phyloP scores from a whole-genome alignment of 768 basidiomycete genomes.

The Chalciporus chontae region DNA sequence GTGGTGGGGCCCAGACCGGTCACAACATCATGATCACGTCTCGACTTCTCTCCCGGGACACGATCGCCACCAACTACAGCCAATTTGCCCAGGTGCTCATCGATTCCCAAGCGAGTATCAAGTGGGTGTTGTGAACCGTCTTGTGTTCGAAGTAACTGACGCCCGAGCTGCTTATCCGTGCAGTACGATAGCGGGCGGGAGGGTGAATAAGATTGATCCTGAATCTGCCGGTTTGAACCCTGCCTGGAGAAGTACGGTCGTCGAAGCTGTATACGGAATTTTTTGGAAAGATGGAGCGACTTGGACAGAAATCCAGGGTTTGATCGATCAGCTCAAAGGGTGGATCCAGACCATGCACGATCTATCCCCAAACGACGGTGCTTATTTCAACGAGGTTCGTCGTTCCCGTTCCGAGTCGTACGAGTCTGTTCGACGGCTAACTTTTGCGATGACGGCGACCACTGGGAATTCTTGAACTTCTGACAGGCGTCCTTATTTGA shows the following conservation, averaged over 20 bases:
- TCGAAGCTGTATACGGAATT: background rate
- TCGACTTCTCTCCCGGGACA: background rate
- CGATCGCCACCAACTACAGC: background rate
- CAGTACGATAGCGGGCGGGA: constrained; percentile 45
- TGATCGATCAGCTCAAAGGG: constrained; percentile 5
- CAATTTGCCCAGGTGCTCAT: background rate
- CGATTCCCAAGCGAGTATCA: background rate
- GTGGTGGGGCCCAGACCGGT: constrained; percentile 17
- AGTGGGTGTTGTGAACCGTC: constrained; percentile 8
- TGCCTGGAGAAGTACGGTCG: constrained; percentile 43
- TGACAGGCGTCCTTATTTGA: constrained; percentile 48
- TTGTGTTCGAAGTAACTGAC: too few relatives aligned
- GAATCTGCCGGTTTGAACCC: constrained; percentile 43
- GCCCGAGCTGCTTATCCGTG: too few relatives aligned
- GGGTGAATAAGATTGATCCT: constrained; percentile 33
- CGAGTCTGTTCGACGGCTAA: too few relatives aligned
- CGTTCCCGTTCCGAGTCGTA: too few relatives aligned
- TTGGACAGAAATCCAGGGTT: constrained; percentile 6
- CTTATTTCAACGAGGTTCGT: constrained; percentile 50
- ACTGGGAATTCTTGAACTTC: too few relatives aligned
- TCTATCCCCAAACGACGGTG: constrained; percentile 31
- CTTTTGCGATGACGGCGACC: too few relatives aligned
- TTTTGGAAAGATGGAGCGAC: constrained; percentile 20
- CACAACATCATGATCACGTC: constrained; percentile 22
- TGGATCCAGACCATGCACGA: constrained; percentile 19